Percentiles rank a stretch among this genome's conserved stretches.
phyloP scores from a whole-genome alignment of 208 protist species.

The Leishmania lainsoni region DNA sequence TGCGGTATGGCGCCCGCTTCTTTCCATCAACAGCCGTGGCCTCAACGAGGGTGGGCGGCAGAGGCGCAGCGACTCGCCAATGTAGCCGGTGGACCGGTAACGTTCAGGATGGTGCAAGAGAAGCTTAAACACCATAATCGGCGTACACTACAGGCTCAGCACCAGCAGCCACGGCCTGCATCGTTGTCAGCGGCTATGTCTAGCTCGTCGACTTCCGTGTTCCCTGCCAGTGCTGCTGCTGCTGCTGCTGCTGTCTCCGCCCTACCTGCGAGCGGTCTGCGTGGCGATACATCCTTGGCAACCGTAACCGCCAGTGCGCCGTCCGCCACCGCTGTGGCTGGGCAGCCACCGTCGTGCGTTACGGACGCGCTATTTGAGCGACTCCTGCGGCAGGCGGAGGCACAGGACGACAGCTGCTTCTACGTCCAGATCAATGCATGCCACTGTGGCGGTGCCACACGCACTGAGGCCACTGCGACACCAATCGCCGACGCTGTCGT shows the following conservation, averaged over 20 bases:
- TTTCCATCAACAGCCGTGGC: neutral
- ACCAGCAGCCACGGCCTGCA: neutral
- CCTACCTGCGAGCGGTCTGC: neutral
- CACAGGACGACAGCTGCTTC: constrained; percentile 9
- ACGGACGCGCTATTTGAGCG: neutral
- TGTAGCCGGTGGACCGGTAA: neutral
- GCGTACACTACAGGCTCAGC: neutral
- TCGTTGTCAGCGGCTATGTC: neutral
- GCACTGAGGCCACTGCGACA: neutral
- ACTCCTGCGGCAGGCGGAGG: neutral
- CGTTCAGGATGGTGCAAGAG: constrained; percentile 22
- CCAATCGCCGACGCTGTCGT: neutral
- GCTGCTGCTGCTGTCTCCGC: neutral
- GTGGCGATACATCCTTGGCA: neutral
- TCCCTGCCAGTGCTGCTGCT: neutral
- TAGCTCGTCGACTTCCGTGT: neutral
- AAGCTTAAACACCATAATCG: constrained; percentile 11
- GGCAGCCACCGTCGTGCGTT: neutral
- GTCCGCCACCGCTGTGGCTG: neutral
- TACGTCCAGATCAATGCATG: neutral
- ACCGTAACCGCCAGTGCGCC: neutral
- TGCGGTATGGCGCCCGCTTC: neutral
- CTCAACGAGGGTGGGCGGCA: neutral
- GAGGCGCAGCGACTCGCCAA: neutral
- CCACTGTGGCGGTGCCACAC: neutral